These are phyloP conservation scores for Modicella reniformis DNA, from an alignment of 371 early-diverging fungal genomes.

Conservation along the genomic window DNA sequence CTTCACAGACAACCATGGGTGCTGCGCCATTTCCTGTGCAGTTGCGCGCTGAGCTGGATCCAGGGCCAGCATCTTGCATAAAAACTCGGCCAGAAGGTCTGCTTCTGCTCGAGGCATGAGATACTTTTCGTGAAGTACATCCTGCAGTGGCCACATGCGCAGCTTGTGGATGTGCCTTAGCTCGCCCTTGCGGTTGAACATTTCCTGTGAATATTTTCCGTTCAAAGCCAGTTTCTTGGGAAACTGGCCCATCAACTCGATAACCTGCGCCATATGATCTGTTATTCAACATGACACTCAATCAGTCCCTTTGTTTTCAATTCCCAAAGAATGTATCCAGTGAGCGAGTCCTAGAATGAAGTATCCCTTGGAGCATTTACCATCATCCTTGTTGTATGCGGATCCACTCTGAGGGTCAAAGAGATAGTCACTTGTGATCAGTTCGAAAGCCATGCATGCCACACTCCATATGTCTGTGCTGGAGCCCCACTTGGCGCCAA, in stretches of 20 bases:
- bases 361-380: constrained; percentile 86
- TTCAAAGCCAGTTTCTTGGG: constrained; percentile 62
- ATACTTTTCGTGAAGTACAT: constrained; percentile 65
- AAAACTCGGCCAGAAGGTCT: constrained; percentile 38
- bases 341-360: constrained; percentile 93
- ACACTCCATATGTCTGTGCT: constrained; percentile 97
- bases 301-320: constrained; percentile 76
- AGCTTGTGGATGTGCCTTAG: constrained; percentile 87
- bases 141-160: constrained; percentile 83
- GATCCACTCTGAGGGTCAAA: constrained; percentile 92
- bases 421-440: constrained; percentile 93
- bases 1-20: constrained; percentile 41
- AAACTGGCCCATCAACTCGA: constrained; percentile 90
- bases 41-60: constrained; percentile 29
- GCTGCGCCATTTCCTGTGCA: constrained; percentile 40
- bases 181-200: constrained; percentile 63
- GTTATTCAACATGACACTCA: constrained; percentile 66
- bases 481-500: constrained; percentile 90
- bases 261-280: constrained; percentile 97
- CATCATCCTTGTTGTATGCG: constrained; percentile 90
- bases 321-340: constrained; percentile 52
- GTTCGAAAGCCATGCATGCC: constrained; percentile 92
- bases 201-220: constrained; percentile 50
- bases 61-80: constrained; percentile 35
- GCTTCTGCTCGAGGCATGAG: constrained; percentile 42